phyloP scores from a whole-genome alignment of 2,329 filamentous ascomycete species.

The Mycosphaerella sp. region DNA sequence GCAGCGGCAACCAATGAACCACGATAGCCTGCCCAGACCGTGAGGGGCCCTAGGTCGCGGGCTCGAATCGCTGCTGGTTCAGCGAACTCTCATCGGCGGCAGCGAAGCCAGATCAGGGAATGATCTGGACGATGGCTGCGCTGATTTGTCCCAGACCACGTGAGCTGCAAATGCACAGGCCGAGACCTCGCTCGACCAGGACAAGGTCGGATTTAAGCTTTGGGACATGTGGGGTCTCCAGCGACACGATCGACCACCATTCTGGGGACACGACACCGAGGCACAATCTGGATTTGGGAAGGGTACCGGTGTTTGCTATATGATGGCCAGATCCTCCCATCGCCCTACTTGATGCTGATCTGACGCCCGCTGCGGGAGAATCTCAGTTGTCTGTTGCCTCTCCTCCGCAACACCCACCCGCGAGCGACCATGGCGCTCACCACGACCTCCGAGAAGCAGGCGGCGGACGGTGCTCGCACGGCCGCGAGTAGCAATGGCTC shows the following conservation, averaged over 20 bases:
- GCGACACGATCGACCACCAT: background rate
- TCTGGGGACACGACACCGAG: constrained; percentile 8
- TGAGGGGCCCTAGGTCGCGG: constrained; percentile 4
- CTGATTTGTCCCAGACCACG: constrained; percentile 7
- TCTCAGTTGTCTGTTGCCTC: background rate
- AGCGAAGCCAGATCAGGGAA: background rate
- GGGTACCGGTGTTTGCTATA: constrained; percentile 2
- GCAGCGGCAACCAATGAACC: background rate
- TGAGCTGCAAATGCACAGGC: constrained; percentile 3
- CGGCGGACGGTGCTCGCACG: constrained; percentile 4
- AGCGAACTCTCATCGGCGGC: constrained; percentile 5
- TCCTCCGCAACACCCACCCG: background rate
- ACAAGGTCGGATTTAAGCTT: constrained; percentile 3
- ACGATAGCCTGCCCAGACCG: background rate
- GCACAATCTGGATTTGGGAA: background rate
- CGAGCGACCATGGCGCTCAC: constrained; percentile 1
- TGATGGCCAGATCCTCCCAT: constrained; percentile 5
- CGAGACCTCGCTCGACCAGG: constrained; percentile 1
- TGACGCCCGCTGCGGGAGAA: background rate
- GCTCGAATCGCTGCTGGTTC: constrained; percentile 6
- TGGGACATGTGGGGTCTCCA: constrained; percentile 6
- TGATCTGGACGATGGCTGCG: background rate
- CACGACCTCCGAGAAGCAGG: constrained; percentile 8
- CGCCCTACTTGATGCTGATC: background rate
- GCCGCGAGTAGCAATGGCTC: constrained; percentile 10